These are phyloP conservation scores for Guadua angustifolia DNA, from an alignment of 176 grass and related monocot genomes.

Conservation along the genomic window DNA sequence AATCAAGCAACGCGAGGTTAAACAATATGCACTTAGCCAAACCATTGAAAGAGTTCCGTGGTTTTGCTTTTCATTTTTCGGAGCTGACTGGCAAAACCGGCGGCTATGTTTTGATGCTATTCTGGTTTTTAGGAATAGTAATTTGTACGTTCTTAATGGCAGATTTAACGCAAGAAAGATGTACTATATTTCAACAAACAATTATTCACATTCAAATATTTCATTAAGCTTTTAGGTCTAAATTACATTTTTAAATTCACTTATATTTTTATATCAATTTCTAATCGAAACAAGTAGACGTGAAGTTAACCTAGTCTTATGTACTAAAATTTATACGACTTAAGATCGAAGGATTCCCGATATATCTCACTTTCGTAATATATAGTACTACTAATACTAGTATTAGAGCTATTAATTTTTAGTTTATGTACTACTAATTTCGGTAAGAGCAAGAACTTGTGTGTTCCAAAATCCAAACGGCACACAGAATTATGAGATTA, in stretches of 20 bases:
- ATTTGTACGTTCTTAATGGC: neutral
- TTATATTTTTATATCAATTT: too few species aligned
- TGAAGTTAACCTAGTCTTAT: too few species aligned
- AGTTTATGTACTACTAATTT: neutral
- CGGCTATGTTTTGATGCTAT: neutral
- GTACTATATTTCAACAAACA: neutral
- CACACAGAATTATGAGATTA: neutral
- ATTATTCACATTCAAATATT: too few species aligned
- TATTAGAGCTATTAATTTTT: too few species aligned
- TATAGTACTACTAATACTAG: too few species aligned
- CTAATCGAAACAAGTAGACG: too few species aligned
- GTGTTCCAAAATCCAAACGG: neutral
- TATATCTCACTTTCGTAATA: too few species aligned
- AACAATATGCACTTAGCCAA: constrained; percentile 28
- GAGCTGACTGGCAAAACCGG: constrained; percentile 35
- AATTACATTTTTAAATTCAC: too few species aligned
- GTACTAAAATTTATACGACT: too few species aligned
- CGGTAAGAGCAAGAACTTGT: neutral
- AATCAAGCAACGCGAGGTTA: constrained; percentile 19
- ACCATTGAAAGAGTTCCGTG: constrained; percentile 43
- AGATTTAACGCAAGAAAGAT: neutral
- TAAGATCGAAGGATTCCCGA: too few species aligned
- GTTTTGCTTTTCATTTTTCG: constrained; percentile 25
- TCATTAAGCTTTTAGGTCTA: too few species aligned
- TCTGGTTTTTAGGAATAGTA: neutral